Base-by-base conservation (phyloP, 2,329 filamentous ascomycete genomes). In the Pseudogymnoascus sp. region DNA sequence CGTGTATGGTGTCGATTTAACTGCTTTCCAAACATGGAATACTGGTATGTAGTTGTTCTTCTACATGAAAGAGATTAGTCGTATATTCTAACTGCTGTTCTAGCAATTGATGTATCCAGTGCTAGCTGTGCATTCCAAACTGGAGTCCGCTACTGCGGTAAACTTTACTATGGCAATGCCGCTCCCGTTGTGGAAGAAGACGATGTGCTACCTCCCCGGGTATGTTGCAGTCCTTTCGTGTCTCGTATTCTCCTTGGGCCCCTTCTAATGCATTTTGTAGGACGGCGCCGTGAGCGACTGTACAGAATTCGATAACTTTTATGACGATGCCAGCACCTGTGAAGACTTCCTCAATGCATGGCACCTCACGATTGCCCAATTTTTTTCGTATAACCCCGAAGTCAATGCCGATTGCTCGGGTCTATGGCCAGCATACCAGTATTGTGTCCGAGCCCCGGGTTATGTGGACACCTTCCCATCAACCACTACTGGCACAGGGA, bases 321-420 rank as follows among this genome's bases (percentile, higher is more conserved):
- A 26, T 9, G 42, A 47, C 13, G 42, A 47, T 26, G 42, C 42
- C 42, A 47, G 42, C 21, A 47, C 42, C 21, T 47, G 42, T n/a
- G 21, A 3, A 26, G 42, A 47, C 21, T 47, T 47, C 21, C 42
- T 47, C 13, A 26, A 10, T n/a, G 6, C 21, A 26, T 47, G 42
- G 42, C 42, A 47, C 9, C 64, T 70, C 21, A 69, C 68, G 6
- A 64, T 69, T 15, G 66, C 64, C n/a, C 60, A 69, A 53, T 68
- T 70, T 40, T 68, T 62, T 13, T 31, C 19, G 26, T 69, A 64
- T 57, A 69, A 70, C 40, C 62, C 65, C 19, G 64, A 63, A n/a
- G 64, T 70, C 19, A 62, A 66, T 11, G 57, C 64, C 8, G 65
- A 70, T 35, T 69, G 67, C 59, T 59, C 47, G 15, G 60, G 40